Percentiles rank a stretch among this genome's conserved stretches.
These are phyloP conservation scores for Brassica napus DNA, from an alignment of 345 rosid species.

Conservation along the genomic window DNA sequence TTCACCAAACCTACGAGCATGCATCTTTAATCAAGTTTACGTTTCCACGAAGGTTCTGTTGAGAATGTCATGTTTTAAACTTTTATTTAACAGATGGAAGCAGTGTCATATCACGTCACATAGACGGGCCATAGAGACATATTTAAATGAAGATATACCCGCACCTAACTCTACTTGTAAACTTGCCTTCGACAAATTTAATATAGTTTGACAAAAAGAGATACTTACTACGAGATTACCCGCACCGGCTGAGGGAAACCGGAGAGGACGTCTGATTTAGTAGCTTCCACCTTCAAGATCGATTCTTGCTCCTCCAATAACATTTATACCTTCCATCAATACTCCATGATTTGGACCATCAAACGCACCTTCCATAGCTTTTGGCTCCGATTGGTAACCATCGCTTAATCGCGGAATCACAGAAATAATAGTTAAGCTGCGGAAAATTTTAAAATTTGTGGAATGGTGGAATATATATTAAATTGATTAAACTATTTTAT, in stretches of 20 bases:
- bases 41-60: not conserved
- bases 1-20: conserved; percentile 30
- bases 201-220: not conserved
- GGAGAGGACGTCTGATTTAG: conserved; percentile 65
- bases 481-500: too few relatives aligned
- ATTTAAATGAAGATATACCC: not conserved
- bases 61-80: not conserved
- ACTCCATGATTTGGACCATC: conserved; percentile 50
- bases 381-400: not conserved
- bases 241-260: conserved; percentile 59
- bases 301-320: conserved; percentile 78
- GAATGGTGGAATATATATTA: too few relatives aligned
- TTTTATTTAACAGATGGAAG: not conserved
- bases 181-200: not conserved
- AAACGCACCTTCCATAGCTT: conserved; percentile 62
- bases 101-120: conserved; percentile 4
- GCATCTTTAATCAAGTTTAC: conserved; percentile 30
- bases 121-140: conserved; percentile 1
- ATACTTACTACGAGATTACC: conserved; percentile 72
- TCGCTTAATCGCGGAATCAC: too few relatives aligned
- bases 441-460: too few relatives aligned
- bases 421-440: too few relatives aligned
- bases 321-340: conserved; percentile 58
- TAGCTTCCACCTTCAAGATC: conserved; percentile 81
- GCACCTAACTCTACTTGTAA: not conserved